Base-by-base conservation (phyloP, 148 eudicot genomes). In the Cornus suecica region DNA sequence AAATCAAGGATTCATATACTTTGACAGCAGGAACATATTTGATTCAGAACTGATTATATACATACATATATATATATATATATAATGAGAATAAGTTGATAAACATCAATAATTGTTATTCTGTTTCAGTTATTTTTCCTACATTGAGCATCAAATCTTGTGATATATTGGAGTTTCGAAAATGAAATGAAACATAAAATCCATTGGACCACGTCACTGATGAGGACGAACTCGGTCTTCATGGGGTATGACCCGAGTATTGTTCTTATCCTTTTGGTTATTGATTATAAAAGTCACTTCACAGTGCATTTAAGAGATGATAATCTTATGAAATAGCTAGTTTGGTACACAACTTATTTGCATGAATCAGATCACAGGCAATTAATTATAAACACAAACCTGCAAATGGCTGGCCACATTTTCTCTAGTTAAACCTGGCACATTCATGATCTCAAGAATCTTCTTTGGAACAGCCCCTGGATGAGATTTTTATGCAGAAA, bases 331-430 rank as follows among this genome's bases (percentile, higher is more conserved):
- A 32, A 8, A n/a, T n/a, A 1, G 37, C 37, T 32, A 37, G 42
- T 37, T 37, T 37, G 37, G 9, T 37, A 37, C 0, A 37, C 42
- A 13, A 6, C 34, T 24, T 20, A 9, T 20, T 15, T 22, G 10
- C 27, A 15, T 62, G n/a, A 30, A 65, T 1, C 5, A 13, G n/a
- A 28, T 32, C 0, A 27, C n/a, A 58, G 74, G 0, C 2, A n/a
- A n/a, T n/a, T n/a, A 9, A 48, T 8, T n/a, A 25, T n/a, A n/a
- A 48, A 54, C 32, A 65, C 45, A 64, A 42, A 90, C 94, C 89
- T 90, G 95, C 78, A 89, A 78, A 80, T 91, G 92, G 76, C 91
- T 91, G 25, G 92, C 91, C 0, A 91, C 80, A 77, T 91, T 84
- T 76, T 87, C 91, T 78, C 92, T 86, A 31, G 77, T 80, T 45